Conservation (phyloP, 106 monocot genomes). For the Allium sativum region DNA sequence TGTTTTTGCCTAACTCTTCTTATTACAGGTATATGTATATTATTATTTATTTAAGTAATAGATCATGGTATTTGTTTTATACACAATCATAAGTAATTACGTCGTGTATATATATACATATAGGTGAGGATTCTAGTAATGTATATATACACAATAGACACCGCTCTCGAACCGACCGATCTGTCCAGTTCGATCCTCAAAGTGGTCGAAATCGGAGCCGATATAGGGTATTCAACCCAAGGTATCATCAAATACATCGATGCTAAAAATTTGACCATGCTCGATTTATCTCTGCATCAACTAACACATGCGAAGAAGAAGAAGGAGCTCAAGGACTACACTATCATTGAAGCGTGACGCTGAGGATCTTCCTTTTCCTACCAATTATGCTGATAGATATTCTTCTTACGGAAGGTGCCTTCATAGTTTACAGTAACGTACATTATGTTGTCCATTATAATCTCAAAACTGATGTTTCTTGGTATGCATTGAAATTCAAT, state of each 20-base stretch:
- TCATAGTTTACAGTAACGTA: neutral
- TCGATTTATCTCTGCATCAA: conserved; percentile 82
- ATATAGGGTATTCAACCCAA: conserved; percentile 66
- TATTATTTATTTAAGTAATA: too few relatives aligned
- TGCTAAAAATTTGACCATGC: conserved; percentile 63
- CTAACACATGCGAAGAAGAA: conserved; percentile 64
- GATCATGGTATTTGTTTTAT: too few relatives aligned
- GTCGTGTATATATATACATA: too few relatives aligned
- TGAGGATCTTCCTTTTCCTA: conserved; percentile 70
- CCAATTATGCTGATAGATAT: conserved; percentile 58
- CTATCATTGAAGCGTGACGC: conserved; percentile 74
- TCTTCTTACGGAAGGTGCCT: conserved; percentile 50
- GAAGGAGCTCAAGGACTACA: conserved; percentile 64
- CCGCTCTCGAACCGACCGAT: conserved; percentile 60
- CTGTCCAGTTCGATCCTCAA: conserved; percentile 33
- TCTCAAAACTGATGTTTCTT: too few relatives aligned
- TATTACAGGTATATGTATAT: too few relatives aligned
- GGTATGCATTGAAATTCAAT: too few relatives aligned
- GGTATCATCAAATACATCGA: conserved; percentile 61
- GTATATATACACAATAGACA: too few relatives aligned
- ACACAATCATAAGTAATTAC: too few relatives aligned
- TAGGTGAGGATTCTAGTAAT: too few relatives aligned
- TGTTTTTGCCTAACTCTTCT: too few relatives aligned
- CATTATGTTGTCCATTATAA: neutral
- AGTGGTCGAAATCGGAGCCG: conserved; percentile 69